Evolutionary conservation across 441 rosid species (phyloP).

Genomic region (Syzygium malaccense): DNA sequence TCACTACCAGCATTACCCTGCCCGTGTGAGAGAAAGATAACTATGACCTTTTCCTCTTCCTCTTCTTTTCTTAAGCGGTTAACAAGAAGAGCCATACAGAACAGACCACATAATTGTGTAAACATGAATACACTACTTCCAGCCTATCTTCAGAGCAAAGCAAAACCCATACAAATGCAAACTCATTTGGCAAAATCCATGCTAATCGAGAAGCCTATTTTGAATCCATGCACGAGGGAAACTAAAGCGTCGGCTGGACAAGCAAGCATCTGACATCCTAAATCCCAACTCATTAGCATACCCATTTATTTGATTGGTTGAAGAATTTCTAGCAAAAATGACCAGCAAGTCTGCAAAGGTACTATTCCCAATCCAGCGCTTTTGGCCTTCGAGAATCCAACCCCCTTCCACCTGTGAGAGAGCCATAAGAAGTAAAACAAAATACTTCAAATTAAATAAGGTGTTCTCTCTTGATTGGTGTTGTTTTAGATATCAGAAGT

Average conservation of each 20-base stretch:
- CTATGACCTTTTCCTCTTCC: not conserved
- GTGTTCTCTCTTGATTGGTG: not conserved
- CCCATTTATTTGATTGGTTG: conserved; percentile 90
- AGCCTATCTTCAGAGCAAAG: not conserved
- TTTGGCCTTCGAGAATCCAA: conserved; percentile 86
- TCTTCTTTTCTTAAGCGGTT: not conserved
- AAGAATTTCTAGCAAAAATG: conserved; percentile 71
- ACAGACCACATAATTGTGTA: not conserved
- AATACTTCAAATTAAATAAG: conserved; percentile 1
- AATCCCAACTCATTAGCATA: conserved; percentile 16
- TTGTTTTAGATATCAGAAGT: not conserved
- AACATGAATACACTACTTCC: not conserved
- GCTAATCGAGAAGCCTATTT: not conserved
- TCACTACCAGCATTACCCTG: not conserved
- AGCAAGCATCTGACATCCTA: not conserved
- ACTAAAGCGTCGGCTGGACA: not conserved
- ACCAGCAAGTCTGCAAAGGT: conserved; percentile 85
- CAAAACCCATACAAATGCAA: not conserved
- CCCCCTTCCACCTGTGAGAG: conserved; percentile 72
- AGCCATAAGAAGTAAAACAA: not conserved
- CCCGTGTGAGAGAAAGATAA: not conserved
- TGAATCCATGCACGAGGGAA: not conserved
- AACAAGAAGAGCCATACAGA: not conserved
- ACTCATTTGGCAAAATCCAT: not conserved
- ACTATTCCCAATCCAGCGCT: conserved; percentile 98